Evolutionary conservation across 495 filamentous ascomycete species (phyloP), one percentile per base, ranked within the genome.

Genomic region (Penicillium cinerascens): DNA sequence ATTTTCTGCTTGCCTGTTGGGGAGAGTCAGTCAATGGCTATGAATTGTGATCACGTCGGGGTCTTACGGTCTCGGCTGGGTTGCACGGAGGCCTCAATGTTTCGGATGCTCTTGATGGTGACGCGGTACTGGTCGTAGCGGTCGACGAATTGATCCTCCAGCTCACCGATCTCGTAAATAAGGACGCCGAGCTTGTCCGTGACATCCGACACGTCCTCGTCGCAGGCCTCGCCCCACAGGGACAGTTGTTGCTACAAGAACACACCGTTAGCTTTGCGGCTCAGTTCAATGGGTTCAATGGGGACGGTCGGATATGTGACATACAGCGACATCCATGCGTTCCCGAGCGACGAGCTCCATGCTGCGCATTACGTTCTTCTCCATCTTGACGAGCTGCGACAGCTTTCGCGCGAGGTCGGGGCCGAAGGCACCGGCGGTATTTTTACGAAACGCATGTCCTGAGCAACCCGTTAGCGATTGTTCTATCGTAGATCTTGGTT

Each of bases 301-400:
- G 11, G 18, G 41, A 18, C 16, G 44, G 13, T 18, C 16, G 16
- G 16, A 11, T 3, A 9, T 26, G 33, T 10, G 0, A 68, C 88
- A 63, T 86, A 95, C 91, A 61, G 93, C 95, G 58, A 96, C 93
- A 60, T 97, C 95, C 89, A 97, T 97, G 55, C 95, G 82, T 79
- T 97, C 93, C 58, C 90, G 84, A 27, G 91, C 88, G 37, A 97
- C 93, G 46, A 92, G 78, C 69, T 97, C 93, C 82, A 98, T 85
- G 68, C 91, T 96, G 64, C 93, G 88, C 93, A 98, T 98, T 42
- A 95, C 87, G 65, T 98, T 97, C 87, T 98, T 98, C 77, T 98
- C 93, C 95, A 98, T 97, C 80, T 98, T 97, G 53, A 98, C 93
- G 33, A 98, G 83, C 78, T 95, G 89, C 22, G 92, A 86, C 49